Evolutionary conservation across 2,329 filamentous ascomycete species (phyloP).

Genomic region (Xylaria sp.): DNA sequence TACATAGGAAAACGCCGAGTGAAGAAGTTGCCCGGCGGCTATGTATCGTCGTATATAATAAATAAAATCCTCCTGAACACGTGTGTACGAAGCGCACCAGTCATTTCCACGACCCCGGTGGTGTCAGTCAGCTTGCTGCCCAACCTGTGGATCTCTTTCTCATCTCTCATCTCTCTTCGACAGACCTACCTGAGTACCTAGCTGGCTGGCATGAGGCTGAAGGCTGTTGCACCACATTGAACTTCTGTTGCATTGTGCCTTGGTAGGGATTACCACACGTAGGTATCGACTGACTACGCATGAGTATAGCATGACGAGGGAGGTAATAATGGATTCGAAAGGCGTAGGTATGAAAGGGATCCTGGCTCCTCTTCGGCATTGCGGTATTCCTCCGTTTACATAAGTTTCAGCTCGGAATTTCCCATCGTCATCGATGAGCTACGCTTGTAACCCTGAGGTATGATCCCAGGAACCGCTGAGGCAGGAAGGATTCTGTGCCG

Average conservation of each 20-base stretch:
- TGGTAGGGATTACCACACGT: neutral
- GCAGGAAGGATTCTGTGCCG: neutral
- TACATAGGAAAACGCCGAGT: too few species aligned
- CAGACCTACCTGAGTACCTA: too few species aligned
- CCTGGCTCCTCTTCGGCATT: neutral
- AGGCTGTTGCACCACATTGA: neutral
- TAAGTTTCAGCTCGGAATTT: too few species aligned
- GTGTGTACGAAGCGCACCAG: neutral
- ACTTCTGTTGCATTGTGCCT: neutral
- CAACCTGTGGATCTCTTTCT: neutral
- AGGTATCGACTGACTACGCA: neutral
- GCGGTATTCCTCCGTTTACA: too few species aligned
- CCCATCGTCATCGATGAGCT: neutral
- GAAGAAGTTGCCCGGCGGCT: too few species aligned
- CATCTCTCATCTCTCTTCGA: too few species aligned
- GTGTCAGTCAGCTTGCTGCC: neutral
- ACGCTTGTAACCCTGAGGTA: neutral
- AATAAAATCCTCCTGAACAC: neutral
- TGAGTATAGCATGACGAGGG: neutral
- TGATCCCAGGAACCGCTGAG: neutral
- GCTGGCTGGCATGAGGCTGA: neutral
- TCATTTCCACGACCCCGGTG: neutral
- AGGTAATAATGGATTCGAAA: neutral
- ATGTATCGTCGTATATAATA: neutral
- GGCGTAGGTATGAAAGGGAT: neutral